Evolutionary conservation across 1,284 basidiomycete genomes (phyloP).

Genomic region (Ustilago trichophora): DNA sequence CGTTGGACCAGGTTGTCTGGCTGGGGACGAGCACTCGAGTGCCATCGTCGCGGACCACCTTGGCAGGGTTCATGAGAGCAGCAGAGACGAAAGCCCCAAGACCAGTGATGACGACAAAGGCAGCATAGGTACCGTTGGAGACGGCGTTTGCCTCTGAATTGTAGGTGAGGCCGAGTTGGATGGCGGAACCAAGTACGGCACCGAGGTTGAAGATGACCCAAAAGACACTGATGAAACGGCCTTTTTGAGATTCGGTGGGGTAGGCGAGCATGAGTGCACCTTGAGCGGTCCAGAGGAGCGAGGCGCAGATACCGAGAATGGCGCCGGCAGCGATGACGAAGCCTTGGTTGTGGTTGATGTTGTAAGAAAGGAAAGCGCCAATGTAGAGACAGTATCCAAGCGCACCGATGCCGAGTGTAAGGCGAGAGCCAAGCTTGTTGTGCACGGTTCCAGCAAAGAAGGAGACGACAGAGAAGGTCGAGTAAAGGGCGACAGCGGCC

Average conservation of each 20-base stretch:
- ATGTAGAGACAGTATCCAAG: slow-evolving; percentile 73
- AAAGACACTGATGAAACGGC: slow-evolving; percentile 75
- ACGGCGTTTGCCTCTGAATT: slow-evolving; percentile 45
- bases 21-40: slow-evolving; percentile 46
- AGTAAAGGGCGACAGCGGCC: slow-evolving; percentile 55
- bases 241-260: slow-evolving; percentile 77
- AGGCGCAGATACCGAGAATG: slow-evolving; percentile 82
- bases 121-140: slow-evolving; percentile 49
- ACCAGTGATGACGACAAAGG: slow-evolving; percentile 53
- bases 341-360: slow-evolving; percentile 65
- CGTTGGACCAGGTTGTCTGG: slow-evolving; percentile 50
- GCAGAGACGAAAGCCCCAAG: slow-evolving; percentile 42
- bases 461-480: slow-evolving; percentile 58
- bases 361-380: slow-evolving; percentile 73
- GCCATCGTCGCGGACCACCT: slow-evolving; percentile 52
- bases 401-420: slow-evolving; percentile 78
- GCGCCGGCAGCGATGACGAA: slow-evolving; percentile 77
- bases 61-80: slow-evolving; percentile 49
- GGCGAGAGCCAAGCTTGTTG: slow-evolving; percentile 74
- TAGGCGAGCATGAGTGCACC: slow-evolving; percentile 84
- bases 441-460: slow-evolving; percentile 75
- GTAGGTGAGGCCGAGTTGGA: slow-evolving; percentile 70
- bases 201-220: slow-evolving; percentile 77
- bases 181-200: slow-evolving; percentile 75
- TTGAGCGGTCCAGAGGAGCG: slow-evolving; percentile 74